phyloP scores from a whole-genome alignment of 1,139 yeast genomes.

The Yamadazyma diospyri region DNA sequence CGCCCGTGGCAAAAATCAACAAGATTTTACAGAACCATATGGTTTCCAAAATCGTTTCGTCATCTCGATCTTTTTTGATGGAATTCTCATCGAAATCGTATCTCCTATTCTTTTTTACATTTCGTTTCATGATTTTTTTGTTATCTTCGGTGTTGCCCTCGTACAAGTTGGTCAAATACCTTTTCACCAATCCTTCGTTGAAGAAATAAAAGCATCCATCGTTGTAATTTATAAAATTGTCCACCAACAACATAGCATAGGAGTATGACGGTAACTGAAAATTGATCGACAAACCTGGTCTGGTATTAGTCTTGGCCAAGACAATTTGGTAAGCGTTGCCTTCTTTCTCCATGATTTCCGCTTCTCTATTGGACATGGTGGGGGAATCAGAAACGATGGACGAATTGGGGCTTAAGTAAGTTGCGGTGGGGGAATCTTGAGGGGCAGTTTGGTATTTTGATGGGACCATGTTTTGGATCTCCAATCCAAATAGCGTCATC shows the following conservation, averaged over 20 bases:
- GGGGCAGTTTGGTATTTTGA: constrained; percentile 11
- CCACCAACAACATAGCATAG: constrained; percentile 70
- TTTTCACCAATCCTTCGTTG: constrained; percentile 74
- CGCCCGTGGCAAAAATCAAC: constrained; percentile 77
- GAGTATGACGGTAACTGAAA: constrained; percentile 74
- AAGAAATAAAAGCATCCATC: constrained; percentile 86
- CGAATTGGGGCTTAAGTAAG: constrained; percentile 5
- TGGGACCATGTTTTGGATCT: constrained; percentile 62
- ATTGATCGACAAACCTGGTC: constrained; percentile 65
- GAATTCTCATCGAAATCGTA: constrained; percentile 42
- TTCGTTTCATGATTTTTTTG: constrained; percentile 36
- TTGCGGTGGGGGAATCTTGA: constrained; percentile 1
- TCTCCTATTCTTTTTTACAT: constrained; percentile 15
- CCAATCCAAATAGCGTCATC: constrained; percentile 76
- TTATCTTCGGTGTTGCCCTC: constrained; percentile 43
- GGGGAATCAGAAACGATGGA: constrained; percentile 10
- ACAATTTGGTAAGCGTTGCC: constrained; percentile 73
- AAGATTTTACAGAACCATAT: constrained; percentile 80
- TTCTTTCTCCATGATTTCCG: constrained; percentile 58
- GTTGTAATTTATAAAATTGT: constrained; percentile 72
- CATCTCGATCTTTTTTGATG: constrained; percentile 42
- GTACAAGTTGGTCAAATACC: constrained; percentile 59
- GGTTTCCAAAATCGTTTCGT: constrained; percentile 64
- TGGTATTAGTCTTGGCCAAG: constrained; percentile 61
- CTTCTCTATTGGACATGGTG: constrained; percentile 28